phyloP scores from a whole-genome alignment of 805 yeast genomes.

The Blastobotrys robertii region DNA sequence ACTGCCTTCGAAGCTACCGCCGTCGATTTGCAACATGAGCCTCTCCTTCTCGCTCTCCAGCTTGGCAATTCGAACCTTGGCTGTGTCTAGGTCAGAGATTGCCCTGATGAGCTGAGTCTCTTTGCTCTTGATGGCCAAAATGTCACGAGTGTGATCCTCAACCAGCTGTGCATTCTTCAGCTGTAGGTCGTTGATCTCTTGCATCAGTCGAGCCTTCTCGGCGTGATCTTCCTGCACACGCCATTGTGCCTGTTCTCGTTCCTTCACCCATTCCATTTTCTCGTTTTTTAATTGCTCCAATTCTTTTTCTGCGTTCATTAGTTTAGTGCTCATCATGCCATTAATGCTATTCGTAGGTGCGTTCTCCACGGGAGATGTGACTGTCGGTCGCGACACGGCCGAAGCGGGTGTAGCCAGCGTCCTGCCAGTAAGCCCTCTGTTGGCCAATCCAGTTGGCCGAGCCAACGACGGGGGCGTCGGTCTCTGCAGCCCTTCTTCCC shows the following conservation, averaged over 20 bases:
- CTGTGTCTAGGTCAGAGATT: slow-evolving; percentile 50
- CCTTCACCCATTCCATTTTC: slow-evolving; percentile 39
- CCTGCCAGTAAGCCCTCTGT: slow-evolving; percentile 3
- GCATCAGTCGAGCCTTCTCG: slow-evolving; percentile 25
- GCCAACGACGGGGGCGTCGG: slow-evolving; percentile 1
- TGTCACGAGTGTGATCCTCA: slow-evolving; percentile 42
- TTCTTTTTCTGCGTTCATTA: slow-evolving; percentile 24
- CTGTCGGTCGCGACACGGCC: background rate
- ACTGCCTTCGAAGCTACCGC: background rate
- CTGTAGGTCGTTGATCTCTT: slow-evolving; percentile 30
- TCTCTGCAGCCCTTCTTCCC: background rate
- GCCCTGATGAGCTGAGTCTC: slow-evolving; percentile 59
- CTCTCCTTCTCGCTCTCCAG: slow-evolving; percentile 40
- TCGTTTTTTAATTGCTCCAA: slow-evolving; percentile 44
- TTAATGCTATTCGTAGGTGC: background rate
- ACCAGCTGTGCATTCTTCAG: slow-evolving; percentile 28
- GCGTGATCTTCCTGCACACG: slow-evolving; percentile 24
- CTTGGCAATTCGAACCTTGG: slow-evolving; percentile 42
- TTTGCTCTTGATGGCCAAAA: slow-evolving; percentile 48
- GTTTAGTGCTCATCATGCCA: background rate
- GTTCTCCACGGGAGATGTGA: background rate
- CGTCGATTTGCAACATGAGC: slow-evolving; percentile 9
- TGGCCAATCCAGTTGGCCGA: slow-evolving; percentile 1
- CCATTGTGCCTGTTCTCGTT: slow-evolving; percentile 23
- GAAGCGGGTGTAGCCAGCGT: slow-evolving; percentile 1